These are phyloP conservation scores for Straminergon stramineum DNA, from an alignment of 225 moss, liverwort and hornwort genomes.

Conservation along the genomic window DNA sequence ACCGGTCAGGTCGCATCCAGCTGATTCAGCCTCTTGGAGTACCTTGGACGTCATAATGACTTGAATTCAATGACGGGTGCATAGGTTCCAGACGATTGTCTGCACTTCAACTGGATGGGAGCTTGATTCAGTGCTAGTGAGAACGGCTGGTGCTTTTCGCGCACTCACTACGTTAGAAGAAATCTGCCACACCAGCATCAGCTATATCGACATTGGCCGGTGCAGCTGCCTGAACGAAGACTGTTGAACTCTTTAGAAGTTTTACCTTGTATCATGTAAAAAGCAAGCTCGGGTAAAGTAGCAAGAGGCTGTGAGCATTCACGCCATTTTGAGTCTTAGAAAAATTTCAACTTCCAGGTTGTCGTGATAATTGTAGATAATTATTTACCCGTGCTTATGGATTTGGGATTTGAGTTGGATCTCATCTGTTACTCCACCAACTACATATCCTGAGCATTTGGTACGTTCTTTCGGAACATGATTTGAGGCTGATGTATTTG, in stretches of 20 bases:
- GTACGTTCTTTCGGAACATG: background rate
- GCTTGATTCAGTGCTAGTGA: conserved; percentile 5
- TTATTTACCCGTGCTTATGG: background rate
- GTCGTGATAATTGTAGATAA: conserved; percentile 8
- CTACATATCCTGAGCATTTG: background rate
- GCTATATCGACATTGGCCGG: background rate
- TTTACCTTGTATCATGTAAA: background rate
- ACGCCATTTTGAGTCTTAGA: background rate
- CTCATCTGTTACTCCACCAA: background rate
- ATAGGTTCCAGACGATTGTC: background rate
- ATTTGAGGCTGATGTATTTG: background rate
- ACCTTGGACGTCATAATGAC: background rate
- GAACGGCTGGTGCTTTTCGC: background rate
- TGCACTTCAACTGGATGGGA: background rate
- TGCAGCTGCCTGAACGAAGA: background rate
- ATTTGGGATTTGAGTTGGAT: background rate
- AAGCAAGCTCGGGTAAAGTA: background rate
- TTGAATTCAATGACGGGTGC: background rate
- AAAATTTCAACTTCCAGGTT: background rate
- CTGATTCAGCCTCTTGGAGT: background rate
- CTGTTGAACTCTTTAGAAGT: background rate
- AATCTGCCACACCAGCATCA: background rate
- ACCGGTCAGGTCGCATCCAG: background rate
- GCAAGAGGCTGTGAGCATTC: background rate
- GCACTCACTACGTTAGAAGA: background rate